Evolutionary conservation across 106 monocot genomes (phyloP), one percentile per base, ranked within the genome.

Genomic region (Acorus calamus): DNA sequence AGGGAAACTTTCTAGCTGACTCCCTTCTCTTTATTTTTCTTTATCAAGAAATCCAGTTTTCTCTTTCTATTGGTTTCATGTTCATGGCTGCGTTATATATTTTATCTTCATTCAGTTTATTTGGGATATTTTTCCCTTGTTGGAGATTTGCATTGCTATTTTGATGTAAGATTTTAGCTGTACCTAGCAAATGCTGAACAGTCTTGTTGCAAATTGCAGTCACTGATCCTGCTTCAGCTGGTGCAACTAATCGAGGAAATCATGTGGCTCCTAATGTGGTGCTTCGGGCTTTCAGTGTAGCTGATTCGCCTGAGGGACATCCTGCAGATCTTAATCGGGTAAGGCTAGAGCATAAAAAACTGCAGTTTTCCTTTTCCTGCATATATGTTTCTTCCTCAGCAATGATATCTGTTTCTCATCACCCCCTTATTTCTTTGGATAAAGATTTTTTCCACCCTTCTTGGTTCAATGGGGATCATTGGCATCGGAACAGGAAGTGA

Each of bases 221-320:
- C 41, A 13, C 63, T 72, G 71, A 46, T 81, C 61, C 67, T 71
- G 12, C 64, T 66, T 69, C 78, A 73, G 68, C 14, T 57, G 63
- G 49, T 49, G 49, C 42, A 43, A 70, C 47, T 14, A 69, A 62
- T 66, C 79, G 57, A 50, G 60, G 73, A 4, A 56, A 46, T 77
- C 56, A 60, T 4, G 43, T 65, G 12, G 14, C 76, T 52, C 79
- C 58, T 54, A 87, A 71, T 69, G 52, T 91, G 67, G 80, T 87
- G 6, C 67, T 96, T 78, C 87, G 91, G 70, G 60, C 87, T 62
- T 63, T 90, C 66, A 96, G 85, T 77, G 53, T 85, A 60, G 61
- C 55, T 53, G 86, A 73, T 76, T 80, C 77, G 42, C 79, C 82
- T 45, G 76, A 80, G 65, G 48, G 69, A 48, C 59, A 69, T 69